phyloP scores from a whole-genome alignment of 2,329 filamentous ascomycete species.

The Blumeriella jaapii region DNA sequence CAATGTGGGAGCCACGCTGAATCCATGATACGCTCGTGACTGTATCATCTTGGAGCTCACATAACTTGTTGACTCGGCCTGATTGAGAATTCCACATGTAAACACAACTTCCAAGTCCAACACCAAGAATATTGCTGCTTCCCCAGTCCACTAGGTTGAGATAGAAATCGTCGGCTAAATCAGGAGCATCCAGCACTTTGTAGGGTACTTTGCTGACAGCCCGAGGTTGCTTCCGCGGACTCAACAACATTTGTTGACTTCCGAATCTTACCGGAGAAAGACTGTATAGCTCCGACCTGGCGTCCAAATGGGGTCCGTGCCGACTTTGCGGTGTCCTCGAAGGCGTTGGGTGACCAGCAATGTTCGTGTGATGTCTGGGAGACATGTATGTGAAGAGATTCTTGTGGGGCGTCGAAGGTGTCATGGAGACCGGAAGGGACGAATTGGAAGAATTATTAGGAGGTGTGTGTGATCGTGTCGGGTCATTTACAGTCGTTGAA shows the following conservation, averaged over 20 bases:
- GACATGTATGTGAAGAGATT: slow-evolving; percentile 92
- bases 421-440: slow-evolving; percentile 61
- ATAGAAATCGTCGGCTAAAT: slow-evolving; percentile 95
- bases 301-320: slow-evolving; percentile 79
- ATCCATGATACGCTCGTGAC: slow-evolving; percentile 99
- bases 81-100: slow-evolving; percentile 98
- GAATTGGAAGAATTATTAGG: slow-evolving; percentile 52
- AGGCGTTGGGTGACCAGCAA: slow-evolving; percentile 75
- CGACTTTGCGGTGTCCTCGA: slow-evolving; percentile 81
- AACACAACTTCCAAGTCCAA: slow-evolving; percentile 83
- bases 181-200: slow-evolving; percentile 93
- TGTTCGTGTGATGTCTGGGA: slow-evolving; percentile 52
- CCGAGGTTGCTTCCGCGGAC: slow-evolving; percentile 75
- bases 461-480: slow-evolving; percentile 69
- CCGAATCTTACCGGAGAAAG: slow-evolving; percentile 86
- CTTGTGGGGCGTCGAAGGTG: slow-evolving; percentile 92
- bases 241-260: slow-evolving; percentile 87
- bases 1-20: slow-evolving; percentile 88
- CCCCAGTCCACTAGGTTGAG: slow-evolving; percentile 97
- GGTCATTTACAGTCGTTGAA: slow-evolving; percentile 48
- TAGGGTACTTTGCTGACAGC: slow-evolving; percentile 94
- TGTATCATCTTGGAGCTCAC: slow-evolving; percentile 82
- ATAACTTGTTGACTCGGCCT: slow-evolving; percentile 85
- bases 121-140: slow-evolving; percentile 84
- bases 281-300: slow-evolving; percentile 87